phyloP scores from a whole-genome alignment of 768 basidiomycete species.

The Trametopsis cervina region DNA sequence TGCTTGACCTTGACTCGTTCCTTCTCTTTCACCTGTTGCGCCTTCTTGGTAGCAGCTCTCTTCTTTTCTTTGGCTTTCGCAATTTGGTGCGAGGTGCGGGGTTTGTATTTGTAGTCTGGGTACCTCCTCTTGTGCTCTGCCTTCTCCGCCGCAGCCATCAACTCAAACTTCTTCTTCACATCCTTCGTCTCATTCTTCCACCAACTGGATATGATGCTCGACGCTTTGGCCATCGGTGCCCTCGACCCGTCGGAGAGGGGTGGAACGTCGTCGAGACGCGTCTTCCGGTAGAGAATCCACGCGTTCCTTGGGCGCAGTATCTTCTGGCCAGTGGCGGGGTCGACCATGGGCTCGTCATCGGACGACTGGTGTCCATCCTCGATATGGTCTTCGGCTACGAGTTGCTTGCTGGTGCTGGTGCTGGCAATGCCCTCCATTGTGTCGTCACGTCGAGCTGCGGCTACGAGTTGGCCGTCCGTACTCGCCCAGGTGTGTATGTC shows the following conservation, averaged over 20 bases:
- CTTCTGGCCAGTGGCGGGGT: conserved; percentile 11
- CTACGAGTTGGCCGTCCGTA: not conserved
- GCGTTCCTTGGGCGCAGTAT: conserved; percentile 11
- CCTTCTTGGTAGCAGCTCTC: conserved; percentile 5
- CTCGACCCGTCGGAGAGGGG: conserved; percentile 4
- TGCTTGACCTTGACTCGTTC: conserved; percentile 1
- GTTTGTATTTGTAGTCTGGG: conserved; percentile 13
- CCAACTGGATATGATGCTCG: conserved; percentile 8
- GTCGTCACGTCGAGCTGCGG: conserved; percentile 1
- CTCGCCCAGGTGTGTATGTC: not conserved
- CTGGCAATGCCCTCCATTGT: not conserved
- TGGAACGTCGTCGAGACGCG: conserved; percentile 5
- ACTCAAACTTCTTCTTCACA: conserved; percentile 1
- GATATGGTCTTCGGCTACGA: not conserved
- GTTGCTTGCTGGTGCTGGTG: not conserved
- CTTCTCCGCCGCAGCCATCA: conserved; percentile 7
- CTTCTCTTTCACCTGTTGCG: not conserved
- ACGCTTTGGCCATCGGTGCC: conserved; percentile 9
- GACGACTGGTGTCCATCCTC: conserved; percentile 5
- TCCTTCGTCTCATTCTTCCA: conserved; percentile 8
- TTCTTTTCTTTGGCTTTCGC: conserved; percentile 3
- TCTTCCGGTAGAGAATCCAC: conserved; percentile 12
- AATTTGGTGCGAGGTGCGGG: conserved; percentile 9
- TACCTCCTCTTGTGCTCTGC: conserved; percentile 8
- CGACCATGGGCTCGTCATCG: conserved; percentile 10